phyloP scores from a whole-genome alignment of 2,329 filamentous ascomycete species.

The Fusarium tuaranense region DNA sequence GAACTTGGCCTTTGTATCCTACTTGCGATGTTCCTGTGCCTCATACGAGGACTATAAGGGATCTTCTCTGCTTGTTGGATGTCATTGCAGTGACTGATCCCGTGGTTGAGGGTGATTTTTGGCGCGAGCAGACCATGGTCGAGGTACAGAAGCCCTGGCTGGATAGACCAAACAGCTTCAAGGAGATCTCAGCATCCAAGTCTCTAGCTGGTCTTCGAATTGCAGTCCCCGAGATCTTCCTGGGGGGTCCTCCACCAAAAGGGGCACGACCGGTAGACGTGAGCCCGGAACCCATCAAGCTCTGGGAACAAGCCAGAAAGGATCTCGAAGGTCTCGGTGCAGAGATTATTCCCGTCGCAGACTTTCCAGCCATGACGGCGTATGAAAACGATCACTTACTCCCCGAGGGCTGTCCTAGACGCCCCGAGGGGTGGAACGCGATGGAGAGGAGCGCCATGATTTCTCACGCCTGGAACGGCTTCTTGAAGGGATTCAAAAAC shows the following conservation, averaged over 20 bases:
- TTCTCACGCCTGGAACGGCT: conserved; percentile 36
- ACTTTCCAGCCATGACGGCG: conserved; percentile 59
- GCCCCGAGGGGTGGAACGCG: conserved; percentile 58
- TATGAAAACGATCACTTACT: conserved; percentile 58
- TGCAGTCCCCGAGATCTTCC: not conserved
- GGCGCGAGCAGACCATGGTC: not conserved
- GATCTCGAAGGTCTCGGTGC: conserved; percentile 11
- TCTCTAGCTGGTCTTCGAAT: not conserved
- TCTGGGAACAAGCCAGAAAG: conserved; percentile 3
- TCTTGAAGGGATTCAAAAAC: conserved; percentile 8
- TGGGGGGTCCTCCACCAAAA: not conserved
- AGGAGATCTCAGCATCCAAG: not conserved
- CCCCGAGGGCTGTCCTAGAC: conserved; percentile 41
- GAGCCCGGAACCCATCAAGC: not conserved
- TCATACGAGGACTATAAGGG: conserved; percentile 61
- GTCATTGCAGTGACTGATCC: conserved; percentile 48
- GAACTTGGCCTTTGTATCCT: conserved; percentile 66
- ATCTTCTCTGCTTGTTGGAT: conserved; percentile 62
- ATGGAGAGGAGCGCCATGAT: conserved; percentile 40
- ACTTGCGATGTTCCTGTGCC: conserved; percentile 67
- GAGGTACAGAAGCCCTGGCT: not conserved
- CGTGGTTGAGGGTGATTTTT: not conserved
- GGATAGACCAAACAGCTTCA: not conserved
- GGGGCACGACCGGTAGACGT: conserved; percentile 36
- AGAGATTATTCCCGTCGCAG: conserved; percentile 29